phyloP scores from a whole-genome alignment of 257 asterid genomes.

The Catharanthus roseus region DNA sequence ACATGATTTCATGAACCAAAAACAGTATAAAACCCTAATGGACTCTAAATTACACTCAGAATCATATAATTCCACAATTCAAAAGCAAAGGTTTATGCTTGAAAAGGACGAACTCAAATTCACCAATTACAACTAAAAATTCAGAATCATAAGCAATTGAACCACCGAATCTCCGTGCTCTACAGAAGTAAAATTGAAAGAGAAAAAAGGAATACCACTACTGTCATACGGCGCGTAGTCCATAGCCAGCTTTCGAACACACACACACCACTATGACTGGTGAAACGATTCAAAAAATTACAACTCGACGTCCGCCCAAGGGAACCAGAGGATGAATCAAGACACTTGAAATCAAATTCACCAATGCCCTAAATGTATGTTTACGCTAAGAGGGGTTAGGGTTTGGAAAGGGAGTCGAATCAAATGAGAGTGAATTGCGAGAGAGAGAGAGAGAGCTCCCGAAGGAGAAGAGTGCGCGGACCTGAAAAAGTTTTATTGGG shows the following conservation, averaged over 20 bases:
- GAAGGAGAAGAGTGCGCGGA: constrained; percentile 37
- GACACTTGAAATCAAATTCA: neutral
- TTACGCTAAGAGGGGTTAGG: constrained; percentile 8
- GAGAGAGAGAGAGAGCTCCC: too few relatives aligned
- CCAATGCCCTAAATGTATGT: neutral
- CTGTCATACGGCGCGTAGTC: constrained; percentile 43
- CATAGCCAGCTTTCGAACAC: constrained; percentile 61
- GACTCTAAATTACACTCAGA: neutral
- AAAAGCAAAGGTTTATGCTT: neutral
- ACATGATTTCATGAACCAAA: neutral
- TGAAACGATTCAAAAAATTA: neutral
- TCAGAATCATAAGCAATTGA: neutral
- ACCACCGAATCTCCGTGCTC: neutral
- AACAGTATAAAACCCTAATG: neutral
- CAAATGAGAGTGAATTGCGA: constrained; percentile 25
- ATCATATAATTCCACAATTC: neutral
- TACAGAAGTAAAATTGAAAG: neutral
- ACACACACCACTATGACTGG: neutral
- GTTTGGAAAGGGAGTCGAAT: constrained; percentile 22
- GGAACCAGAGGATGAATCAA: constrained; percentile 4
- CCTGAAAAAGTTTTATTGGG: constrained; percentile 34
- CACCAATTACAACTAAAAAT: neutral
- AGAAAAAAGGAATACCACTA: constrained; percentile 40
- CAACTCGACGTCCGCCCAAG: neutral
- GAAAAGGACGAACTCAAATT: neutral